Evolutionary conservation across 225 moss, liverwort and hornwort genomes (phyloP).

Genomic region (Thuidium tamariscinum): DNA sequence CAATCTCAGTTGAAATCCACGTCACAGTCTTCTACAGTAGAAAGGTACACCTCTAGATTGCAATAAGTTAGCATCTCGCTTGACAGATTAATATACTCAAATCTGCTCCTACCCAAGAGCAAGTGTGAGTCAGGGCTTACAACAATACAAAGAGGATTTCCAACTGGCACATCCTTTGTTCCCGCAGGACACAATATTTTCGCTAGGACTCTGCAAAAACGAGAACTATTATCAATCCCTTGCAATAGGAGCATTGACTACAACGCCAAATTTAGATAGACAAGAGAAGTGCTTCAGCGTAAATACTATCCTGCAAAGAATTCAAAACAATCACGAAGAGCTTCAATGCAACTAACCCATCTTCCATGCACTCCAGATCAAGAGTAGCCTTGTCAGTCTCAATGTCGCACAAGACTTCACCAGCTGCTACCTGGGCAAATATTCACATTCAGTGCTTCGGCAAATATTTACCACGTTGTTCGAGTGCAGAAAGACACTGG

Average conservation of each 20-base stretch:
- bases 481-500: neutral
- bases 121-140: slow-evolving; percentile 27
- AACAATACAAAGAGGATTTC: slow-evolving; percentile 69
- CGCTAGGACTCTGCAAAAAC: slow-evolving; percentile 61
- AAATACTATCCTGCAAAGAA: neutral
- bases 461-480: neutral
- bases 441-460: neutral
- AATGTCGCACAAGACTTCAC: slow-evolving; percentile 89
- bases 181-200: slow-evolving; percentile 77
- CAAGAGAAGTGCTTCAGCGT: neutral
- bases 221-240: neutral
- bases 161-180: slow-evolving; percentile 84
- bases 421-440: slow-evolving; percentile 55
- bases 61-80: neutral
- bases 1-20: neutral
- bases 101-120: neutral
- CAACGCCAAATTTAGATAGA: neutral
- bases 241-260: neutral
- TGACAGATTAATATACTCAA: neutral
- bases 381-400: slow-evolving; percentile 97
- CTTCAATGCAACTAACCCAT: slow-evolving; percentile 48
- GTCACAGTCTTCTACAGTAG: neutral
- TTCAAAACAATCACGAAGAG: neutral
- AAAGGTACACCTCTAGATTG: neutral
- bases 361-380: slow-evolving; percentile 95